phyloP scores from a whole-genome alignment of 306 rosid genomes.

The Ceratonia siliqua region DNA sequence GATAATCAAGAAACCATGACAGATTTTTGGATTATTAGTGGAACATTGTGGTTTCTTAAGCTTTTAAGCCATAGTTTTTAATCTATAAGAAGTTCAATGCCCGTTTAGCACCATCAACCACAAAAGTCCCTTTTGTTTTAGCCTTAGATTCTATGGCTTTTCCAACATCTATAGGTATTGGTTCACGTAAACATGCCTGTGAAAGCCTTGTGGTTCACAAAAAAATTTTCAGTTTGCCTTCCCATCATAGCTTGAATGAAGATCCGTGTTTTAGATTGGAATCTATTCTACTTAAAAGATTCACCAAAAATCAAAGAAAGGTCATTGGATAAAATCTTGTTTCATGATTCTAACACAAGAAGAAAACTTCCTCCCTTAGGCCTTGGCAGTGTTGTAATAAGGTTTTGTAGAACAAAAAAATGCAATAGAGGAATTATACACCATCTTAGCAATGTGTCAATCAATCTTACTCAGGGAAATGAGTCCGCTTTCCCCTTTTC shows the following conservation, averaged over 20 bases:
- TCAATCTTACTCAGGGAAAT: neutral
- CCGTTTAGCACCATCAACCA: neutral
- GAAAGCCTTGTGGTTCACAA: neutral
- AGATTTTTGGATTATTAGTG: neutral
- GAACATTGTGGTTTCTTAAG: neutral
- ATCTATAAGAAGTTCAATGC: neutral
- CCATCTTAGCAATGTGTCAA: constrained; percentile 1
- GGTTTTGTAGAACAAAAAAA: constrained; percentile 13
- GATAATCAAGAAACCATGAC: neutral
- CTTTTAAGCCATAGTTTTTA: neutral
- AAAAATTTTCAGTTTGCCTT: no score
- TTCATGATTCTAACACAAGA: neutral
- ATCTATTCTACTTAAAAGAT: neutral
- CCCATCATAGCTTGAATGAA: no score
- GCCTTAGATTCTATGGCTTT: neutral
- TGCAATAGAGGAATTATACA: neutral
- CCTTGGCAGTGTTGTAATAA: neutral
- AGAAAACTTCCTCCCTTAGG: constrained; percentile 4
- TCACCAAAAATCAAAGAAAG: neutral
- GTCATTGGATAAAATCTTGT: neutral
- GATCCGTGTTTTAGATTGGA: neutral
- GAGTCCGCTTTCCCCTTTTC: neutral
- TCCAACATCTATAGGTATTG: neutral
- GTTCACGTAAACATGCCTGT: neutral
- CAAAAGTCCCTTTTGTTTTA: neutral